Evolutionary conservation across 108 stramenopile species (phyloP).

Genomic region (Conticribra guillardii): DNA sequence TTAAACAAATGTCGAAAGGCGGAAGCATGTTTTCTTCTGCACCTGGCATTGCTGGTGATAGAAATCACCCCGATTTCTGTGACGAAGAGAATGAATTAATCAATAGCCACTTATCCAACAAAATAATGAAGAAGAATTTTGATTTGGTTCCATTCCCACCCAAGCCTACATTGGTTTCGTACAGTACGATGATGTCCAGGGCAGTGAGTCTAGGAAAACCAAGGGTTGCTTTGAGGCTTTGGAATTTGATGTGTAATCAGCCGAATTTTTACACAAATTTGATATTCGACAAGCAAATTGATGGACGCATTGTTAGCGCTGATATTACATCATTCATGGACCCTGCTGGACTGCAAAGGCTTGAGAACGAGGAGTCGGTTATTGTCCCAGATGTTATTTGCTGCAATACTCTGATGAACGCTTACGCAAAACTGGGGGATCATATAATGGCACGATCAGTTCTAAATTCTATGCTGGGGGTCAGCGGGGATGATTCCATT

Average conservation of each 20-base stretch:
- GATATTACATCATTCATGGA: conserved; percentile 20
- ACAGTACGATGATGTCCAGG: conserved; percentile 88
- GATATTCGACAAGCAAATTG: conserved; percentile 22
- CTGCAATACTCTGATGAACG: conserved; percentile 90
- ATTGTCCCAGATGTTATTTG: conserved; percentile 80
- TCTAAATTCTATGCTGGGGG: conserved; percentile 64
- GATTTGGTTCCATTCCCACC: conserved; percentile 46
- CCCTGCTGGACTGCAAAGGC: conserved; percentile 11
- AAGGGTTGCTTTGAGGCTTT: conserved; percentile 77
- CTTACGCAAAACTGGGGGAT: conserved; percentile 80
- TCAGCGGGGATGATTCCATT: neutral
- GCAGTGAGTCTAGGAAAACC: conserved; percentile 79
- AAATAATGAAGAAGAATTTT: neutral
- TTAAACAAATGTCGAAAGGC: conserved; percentile 16
- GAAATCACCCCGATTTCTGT: neutral
- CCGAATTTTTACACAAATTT: conserved; percentile 57
- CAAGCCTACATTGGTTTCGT: conserved; percentile 82
- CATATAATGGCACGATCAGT: conserved; percentile 59
- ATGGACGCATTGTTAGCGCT: conserved; percentile 19
- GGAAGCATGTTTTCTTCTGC: conserved; percentile 8
- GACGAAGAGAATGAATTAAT: neutral
- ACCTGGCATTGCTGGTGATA: neutral
- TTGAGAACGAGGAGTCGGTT: conserved; percentile 33
- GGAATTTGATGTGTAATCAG: conserved; percentile 72
- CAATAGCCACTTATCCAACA: neutral